Conservation (phyloP, 495 filamentous ascomycete species). For the Rhypophila decipiens region DNA sequence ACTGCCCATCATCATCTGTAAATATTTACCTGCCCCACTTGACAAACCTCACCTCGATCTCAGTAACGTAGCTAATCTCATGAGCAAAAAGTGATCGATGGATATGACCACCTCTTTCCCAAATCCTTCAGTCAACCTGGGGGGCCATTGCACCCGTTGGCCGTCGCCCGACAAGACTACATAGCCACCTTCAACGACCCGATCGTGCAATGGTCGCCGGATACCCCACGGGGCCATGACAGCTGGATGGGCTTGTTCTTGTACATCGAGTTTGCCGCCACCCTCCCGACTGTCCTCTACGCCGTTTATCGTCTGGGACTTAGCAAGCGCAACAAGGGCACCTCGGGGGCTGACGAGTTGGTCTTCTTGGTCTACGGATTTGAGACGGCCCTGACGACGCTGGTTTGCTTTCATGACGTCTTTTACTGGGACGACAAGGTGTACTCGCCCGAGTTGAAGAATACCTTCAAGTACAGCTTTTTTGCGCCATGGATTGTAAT, state of each 20-base stretch:
- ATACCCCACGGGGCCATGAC: slow-evolving; percentile 21
- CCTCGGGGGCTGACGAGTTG: slow-evolving; percentile 49
- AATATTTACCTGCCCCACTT: slow-evolving; percentile 15
- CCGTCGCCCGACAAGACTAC: slow-evolving; percentile 53
- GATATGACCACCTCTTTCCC: slow-evolving; percentile 61
- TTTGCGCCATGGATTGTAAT: slow-evolving; percentile 69
- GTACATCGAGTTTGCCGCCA: slow-evolving; percentile 62
- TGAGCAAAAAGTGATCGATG: slow-evolving; percentile 52
- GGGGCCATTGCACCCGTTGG: slow-evolving; percentile 41
- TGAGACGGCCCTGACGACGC: slow-evolving; percentile 65
- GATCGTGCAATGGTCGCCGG: slow-evolving; percentile 59
- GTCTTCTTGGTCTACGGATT: slow-evolving; percentile 63
- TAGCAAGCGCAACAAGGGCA: slow-evolving; percentile 18
- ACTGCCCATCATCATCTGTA: slow-evolving; percentile 62
- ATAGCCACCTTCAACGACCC: slow-evolving; percentile 66
- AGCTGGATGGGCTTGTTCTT: slow-evolving; percentile 66
- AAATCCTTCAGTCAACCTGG: slow-evolving; percentile 37
- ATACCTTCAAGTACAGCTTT: slow-evolving; percentile 43
- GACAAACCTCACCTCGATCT: not conserved
- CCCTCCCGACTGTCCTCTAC: slow-evolving; percentile 64
- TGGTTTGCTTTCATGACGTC: slow-evolving; percentile 53
- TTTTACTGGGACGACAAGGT: slow-evolving; percentile 47
- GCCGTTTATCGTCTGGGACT: slow-evolving; percentile 26
- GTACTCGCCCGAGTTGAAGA: slow-evolving; percentile 43
- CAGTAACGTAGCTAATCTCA: not conserved